Evolutionary conservation across 1,284 basidiomycete species (phyloP), one percentile per base, ranked within the genome.

Genomic region (Afroboletus lepidellus): DNA sequence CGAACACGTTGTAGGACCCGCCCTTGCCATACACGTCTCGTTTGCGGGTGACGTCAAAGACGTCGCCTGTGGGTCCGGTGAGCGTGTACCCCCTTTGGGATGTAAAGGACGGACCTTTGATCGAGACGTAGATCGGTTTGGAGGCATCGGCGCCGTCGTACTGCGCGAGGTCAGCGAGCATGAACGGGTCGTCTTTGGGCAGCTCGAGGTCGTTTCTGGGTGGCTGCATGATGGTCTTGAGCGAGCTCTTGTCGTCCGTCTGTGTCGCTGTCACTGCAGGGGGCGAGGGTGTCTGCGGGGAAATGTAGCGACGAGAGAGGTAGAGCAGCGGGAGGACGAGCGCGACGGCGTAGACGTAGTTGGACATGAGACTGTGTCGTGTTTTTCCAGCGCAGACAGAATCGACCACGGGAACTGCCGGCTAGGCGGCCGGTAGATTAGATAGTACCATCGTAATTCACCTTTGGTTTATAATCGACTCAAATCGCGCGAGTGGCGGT

Each of bases 31-130:
- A 96, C 57, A 92, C 87, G 56, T 95, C 91, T 15, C 74, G 72
- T 66, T 93, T 94, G 48, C 75, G 75, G 1, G 84, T 72, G n/a
- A 96, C 93, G 66, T 94, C 91, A 68, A 94, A 94, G 12, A 94
- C 77, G 0, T 83, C 85, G 45, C 90, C 90, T 51, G 27, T 8
- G 24, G 20, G 13, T n/a, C 15, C 8, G 18, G 20, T 18, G 27
- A 15, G 12, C 23, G 39, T 13, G 29, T 27, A 7, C 23, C 24
- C 23, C 20, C 18, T 23, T 16, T 48, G 15, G 24, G 2, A 9
- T 15, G 46, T 18, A 48, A 3, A 34, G 30, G 43, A 12, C 61
- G 72, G 33, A 87, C 91, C 90, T 76, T 94, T 96, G 69, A 95
- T 92, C 41, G 90, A 84, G 33, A 96, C 90, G 60, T 91, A 93